Base-by-base conservation (phyloP, 495 filamentous ascomycete species). In the Xylaria scruposa region DNA sequence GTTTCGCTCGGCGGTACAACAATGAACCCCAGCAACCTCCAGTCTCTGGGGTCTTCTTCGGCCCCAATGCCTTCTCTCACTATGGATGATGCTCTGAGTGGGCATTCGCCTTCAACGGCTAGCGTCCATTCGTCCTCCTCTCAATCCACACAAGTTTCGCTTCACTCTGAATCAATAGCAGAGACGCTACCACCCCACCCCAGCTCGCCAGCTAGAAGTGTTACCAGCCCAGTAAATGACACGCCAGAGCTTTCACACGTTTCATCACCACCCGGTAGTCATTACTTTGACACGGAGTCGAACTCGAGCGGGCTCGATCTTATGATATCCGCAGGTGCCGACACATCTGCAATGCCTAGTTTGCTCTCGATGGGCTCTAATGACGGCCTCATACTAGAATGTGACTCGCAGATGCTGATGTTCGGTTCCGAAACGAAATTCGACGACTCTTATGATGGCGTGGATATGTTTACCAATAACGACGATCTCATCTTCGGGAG, bases 191-290 rank as follows among this genome's bases (percentile, higher is more conserved):
- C 79, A 1, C 78, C 80, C 26, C 80, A 78, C 53, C 83, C 85
- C 1, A 75, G 73, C 19, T 86, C 86, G 58, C 86, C 86, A 7
- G 81, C 83, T 33, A 86, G 85, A 78, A 84, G 81, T 64, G 76
- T 81, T 19, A 71, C 73, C 8, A 79, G 77, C 63, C 75, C 81
- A 13, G 78, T 73, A 68, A 80, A 81, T 68, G 83, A 81, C n/a
- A 81, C 81, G 29, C 85, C 85, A 9, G 85, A 84, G 56, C 83
- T 87, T 69, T 82, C 86, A 33, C 81, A 83, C 42, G 83, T 84
- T 19, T 84, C 83, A 51, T 86, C 85, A 19, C 84, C 85, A 38
- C 79, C 85, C 13, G 64, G 73, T 10, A 74, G 70, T 29, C 82
- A 78, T 42, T 86, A 83, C 75, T 86, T 83, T 69, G 85, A 86